Percentiles rank a stretch among this genome's conserved stretches.
phyloP scores from a whole-genome alignment of 2,329 filamentous ascomycete species.

The Penicillium palitans region DNA sequence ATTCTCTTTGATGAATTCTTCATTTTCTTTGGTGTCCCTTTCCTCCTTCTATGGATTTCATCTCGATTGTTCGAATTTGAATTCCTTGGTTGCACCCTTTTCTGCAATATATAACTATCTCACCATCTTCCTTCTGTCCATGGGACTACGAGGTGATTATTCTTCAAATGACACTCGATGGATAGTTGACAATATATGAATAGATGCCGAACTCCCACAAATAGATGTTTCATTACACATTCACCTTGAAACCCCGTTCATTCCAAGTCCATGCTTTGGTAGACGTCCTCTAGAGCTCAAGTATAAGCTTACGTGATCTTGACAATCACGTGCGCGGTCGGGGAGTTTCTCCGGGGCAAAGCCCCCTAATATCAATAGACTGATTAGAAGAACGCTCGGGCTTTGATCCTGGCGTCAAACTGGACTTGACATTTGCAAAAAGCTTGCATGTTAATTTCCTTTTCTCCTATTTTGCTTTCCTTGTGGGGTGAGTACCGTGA shows the following conservation, averaged over 20 bases:
- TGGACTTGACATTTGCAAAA: slow-evolving; percentile 24
- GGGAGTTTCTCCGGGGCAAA: slow-evolving; percentile 22
- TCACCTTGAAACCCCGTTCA: background rate
- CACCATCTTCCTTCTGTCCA: no score
- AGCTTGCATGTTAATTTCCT: slow-evolving; percentile 18
- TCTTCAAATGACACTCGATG: no score
- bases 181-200: background rate
- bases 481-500: slow-evolving; percentile 18
- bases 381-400: slow-evolving; percentile 21
- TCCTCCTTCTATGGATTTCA: background rate
- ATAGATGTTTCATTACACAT: background rate
- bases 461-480: slow-evolving; percentile 13
- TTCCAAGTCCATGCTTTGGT: background rate
- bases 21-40: background rate
- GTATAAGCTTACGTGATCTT: slow-evolving; percentile 2
- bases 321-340: slow-evolving; percentile 23
- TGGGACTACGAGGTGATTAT: background rate
- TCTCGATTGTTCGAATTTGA: background rate
- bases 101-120: background rate
- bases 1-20: background rate
- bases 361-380: slow-evolving; percentile 26
- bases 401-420: slow-evolving; percentile 29
- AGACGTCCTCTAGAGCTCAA: background rate
- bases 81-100: background rate
- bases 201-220: background rate